These are phyloP conservation scores for Camellia lanceoleosa DNA, from an alignment of 148 eudicot species.

Conservation along the genomic window DNA sequence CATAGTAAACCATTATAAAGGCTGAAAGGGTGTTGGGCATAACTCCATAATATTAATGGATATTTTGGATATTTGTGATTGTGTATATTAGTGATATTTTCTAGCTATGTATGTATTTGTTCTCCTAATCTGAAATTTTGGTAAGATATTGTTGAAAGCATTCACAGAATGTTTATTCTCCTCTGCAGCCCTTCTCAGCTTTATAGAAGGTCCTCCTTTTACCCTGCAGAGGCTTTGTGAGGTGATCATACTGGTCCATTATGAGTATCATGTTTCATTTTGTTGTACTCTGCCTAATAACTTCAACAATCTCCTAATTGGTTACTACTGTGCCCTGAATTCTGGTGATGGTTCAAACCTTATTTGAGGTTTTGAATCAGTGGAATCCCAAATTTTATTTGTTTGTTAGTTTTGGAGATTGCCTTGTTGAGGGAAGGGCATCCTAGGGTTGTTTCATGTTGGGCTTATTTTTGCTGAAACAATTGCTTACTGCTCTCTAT, in stretches of 20 bases:
- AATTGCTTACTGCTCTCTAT: background rate
- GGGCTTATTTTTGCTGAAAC: background rate
- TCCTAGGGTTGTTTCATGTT: background rate
- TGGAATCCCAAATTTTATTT: background rate
- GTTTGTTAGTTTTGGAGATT: background rate
- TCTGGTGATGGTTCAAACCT: background rate
- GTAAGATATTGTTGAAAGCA: background rate
- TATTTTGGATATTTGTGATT: background rate
- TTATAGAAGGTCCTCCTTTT: constrained; percentile 86
- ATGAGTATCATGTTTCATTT: background rate
- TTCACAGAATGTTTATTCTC: constrained; percentile 9
- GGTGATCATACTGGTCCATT: constrained; percentile 38
- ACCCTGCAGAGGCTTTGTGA: constrained; percentile 87
- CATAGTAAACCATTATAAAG: background rate
- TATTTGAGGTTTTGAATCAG: background rate
- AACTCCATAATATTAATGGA: background rate
- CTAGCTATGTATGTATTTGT: background rate
- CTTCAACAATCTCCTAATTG: background rate
- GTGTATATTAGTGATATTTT: background rate
- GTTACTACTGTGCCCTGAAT: background rate
- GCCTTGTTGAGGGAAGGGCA: constrained; percentile 9
- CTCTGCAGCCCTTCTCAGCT: constrained; percentile 69
- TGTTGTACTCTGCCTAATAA: constrained; percentile 3
- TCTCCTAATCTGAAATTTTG: background rate
- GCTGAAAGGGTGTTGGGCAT: background rate